phyloP scores from a whole-genome alignment of 2,329 filamentous ascomycete genomes.

The Helotiales sp. region DNA sequence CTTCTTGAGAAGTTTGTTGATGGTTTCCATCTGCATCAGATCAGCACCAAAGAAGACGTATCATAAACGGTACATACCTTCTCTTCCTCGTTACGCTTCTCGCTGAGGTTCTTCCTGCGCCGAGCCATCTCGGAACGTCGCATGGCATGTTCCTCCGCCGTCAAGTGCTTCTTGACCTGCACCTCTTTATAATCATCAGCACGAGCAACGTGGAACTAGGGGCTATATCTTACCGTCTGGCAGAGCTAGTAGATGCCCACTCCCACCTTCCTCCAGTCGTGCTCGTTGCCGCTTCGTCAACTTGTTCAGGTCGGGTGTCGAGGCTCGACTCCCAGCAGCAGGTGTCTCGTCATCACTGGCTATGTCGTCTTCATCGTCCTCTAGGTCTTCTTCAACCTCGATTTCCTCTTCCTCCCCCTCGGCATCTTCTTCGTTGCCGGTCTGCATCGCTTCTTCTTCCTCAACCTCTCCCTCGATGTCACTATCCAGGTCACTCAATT shows the following conservation, averaged over 20 bases:
- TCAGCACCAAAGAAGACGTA: constrained; percentile 9
- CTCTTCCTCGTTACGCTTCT: constrained; percentile 77
- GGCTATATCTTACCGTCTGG: constrained; percentile 37
- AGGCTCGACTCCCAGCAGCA: constrained; percentile 50
- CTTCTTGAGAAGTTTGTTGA: constrained; percentile 86
- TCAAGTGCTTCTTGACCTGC: constrained; percentile 72
- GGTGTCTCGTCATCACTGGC: constrained; percentile 41
- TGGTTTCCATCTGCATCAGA: constrained; percentile 72
- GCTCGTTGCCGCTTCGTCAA: constrained; percentile 69
- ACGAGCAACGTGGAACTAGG: neutral
- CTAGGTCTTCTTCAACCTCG: constrained; percentile 40
- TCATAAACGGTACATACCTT: constrained; percentile 51
- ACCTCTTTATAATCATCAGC: constrained; percentile 46
- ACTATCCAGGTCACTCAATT: constrained; percentile 36
- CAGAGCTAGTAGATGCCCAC: constrained; percentile 42
- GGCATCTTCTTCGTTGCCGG: constrained; percentile 40
- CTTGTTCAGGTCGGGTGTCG: constrained; percentile 63
- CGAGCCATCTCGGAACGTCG: constrained; percentile 73
- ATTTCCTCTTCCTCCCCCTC: constrained; percentile 49
- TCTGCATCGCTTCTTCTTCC: constrained; percentile 46
- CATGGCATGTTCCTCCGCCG: constrained; percentile 72
- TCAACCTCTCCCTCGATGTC: constrained; percentile 46
- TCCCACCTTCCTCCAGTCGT: constrained; percentile 51
- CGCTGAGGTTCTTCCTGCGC: constrained; percentile 70
- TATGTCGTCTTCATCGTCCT: constrained; percentile 40